Base-by-base conservation (phyloP, 2,329 filamentous ascomycete genomes). In the Monosporascus ibericus region DNA sequence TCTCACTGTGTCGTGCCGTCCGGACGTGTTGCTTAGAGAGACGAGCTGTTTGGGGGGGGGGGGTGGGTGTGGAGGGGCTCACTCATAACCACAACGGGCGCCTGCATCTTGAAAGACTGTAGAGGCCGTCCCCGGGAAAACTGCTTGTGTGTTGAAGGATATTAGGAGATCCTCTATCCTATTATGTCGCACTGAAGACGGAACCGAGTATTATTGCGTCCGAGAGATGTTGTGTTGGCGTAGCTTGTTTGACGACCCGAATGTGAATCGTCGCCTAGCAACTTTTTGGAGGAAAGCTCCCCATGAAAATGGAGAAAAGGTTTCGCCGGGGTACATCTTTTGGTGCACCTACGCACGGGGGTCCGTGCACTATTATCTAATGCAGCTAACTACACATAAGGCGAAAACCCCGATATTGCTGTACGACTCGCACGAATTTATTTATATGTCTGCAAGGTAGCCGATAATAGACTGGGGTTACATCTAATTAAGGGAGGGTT, bases 71-170 rank as follows among this genome's bases (percentile, higher is more conserved):
- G 62, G 60, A 65, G 65, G 65, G 65, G 62, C 56, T 67, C 78
- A 87, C 85, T 88, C 84, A 88, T 87, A 65, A 88, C 84, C 71
- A 88, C 75, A 71, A 88, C 85, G 61, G 85, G 85, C 65, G 85
- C 85, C 80, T 88, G 85, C 85, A 88, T 88, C 60, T 76, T 85
- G 76, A 57, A 53, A 48, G 42, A 53, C 54, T 30, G 15, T 46
- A 17, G 24, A 15, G 42, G 24, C 42, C 17, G 42, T 46, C 42
- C 42, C 24, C 42, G 42, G 20, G 15, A 8, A 30, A 46, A 15
- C 20, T 27, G 2, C 6, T 30, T n/a, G 20, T 17, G 11, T n/a
- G 5, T 30, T 46, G 24, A 8, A 46, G 7, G 30, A 18, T n/a
- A 15, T 6, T 14, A 18, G 14, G 25, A n/a, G 20, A 2, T 15